Percentiles rank a stretch among this genome's conserved stretches.
Evolutionary conservation across 2,329 filamentous ascomycete genomes (phyloP).

Genomic region (Xylariaceae sp.): DNA sequence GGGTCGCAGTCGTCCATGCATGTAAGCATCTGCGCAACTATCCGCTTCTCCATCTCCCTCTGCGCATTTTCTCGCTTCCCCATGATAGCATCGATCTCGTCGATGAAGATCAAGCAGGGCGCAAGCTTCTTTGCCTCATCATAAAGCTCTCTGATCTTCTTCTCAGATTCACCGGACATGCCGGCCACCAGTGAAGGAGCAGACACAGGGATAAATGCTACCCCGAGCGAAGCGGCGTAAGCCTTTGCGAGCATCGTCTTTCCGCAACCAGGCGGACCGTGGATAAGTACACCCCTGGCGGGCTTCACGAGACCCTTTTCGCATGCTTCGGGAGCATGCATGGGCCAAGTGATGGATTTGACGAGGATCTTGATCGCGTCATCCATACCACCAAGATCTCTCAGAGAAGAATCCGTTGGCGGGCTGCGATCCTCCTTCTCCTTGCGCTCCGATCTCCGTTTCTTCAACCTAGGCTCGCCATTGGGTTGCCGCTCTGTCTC

Average conservation of each 20-base stretch:
- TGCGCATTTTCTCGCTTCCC: conserved; percentile 79
- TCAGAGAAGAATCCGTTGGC: conserved; percentile 61
- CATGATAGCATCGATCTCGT: conserved; percentile 87
- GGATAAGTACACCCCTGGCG: conserved; percentile 68
- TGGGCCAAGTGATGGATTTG: conserved; percentile 66
- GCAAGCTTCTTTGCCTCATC: conserved; percentile 82
- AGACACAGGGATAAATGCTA: conserved; percentile 76
- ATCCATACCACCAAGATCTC: conserved; percentile 72
- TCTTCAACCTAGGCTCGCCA: conserved; percentile 62
- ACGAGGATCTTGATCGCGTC: conserved; percentile 64
- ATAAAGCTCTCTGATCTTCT: conserved; percentile 77
- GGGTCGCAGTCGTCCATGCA: conserved; percentile 80
- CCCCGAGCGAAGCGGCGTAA: conserved; percentile 67
- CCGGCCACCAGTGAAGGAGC: conserved; percentile 77
- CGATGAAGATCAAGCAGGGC: conserved; percentile 85
- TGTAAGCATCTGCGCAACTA: conserved; percentile 74
- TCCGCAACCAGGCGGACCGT: conserved; percentile 80
- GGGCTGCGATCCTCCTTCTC: conserved; percentile 56
- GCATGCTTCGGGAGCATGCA: conserved; percentile 63
- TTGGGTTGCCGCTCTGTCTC: conserved; percentile 51
- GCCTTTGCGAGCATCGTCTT: conserved; percentile 82
- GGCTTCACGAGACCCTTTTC: conserved; percentile 61
- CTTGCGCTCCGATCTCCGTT: conserved; percentile 47
- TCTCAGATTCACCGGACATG: conserved; percentile 86
- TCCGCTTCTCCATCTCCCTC: conserved; percentile 83